Percentiles rank a stretch among this genome's conserved stretches.
Evolutionary conservation across 305 asterid genomes (phyloP).

Genomic region (Fraxinus sp.): DNA sequence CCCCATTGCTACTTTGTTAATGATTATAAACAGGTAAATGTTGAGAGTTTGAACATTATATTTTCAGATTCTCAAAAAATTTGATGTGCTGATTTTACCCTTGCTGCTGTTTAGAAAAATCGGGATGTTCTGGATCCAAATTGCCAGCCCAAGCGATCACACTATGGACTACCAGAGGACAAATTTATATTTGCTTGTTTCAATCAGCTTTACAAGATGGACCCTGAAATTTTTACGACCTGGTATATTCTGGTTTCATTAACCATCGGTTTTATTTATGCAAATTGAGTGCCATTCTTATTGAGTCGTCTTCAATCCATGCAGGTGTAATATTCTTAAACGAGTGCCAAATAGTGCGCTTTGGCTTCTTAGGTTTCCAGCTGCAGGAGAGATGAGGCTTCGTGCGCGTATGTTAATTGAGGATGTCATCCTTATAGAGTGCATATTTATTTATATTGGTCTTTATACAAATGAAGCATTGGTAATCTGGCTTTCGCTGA

Average conservation of each 20-base stretch:
- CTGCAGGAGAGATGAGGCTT: slow-evolving; percentile 95
- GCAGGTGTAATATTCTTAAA: slow-evolving; percentile 97
- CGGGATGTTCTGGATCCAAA: slow-evolving; percentile 81
- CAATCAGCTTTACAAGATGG: slow-evolving; percentile 99
- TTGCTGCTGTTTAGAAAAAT: slow-evolving; percentile 57
- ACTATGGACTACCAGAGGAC: slow-evolving; percentile 88
- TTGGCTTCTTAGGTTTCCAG: slow-evolving; percentile 97
- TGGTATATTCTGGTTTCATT: slow-evolving; percentile 49
- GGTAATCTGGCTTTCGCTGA: background rate
- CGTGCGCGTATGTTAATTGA: slow-evolving; percentile 64
- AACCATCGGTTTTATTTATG: background rate
- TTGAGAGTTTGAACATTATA: slow-evolving; percentile 13
- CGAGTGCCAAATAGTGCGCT: slow-evolving; percentile 96
- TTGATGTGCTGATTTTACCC: slow-evolving; percentile 19
- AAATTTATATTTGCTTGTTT: slow-evolving; percentile 96
- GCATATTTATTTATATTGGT: background rate
- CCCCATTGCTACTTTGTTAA: slow-evolving; percentile 98
- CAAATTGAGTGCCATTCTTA: slow-evolving; percentile 5
- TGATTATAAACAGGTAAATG: slow-evolving; percentile 88
- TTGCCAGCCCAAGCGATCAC: slow-evolving; percentile 82
- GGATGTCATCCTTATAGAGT: slow-evolving; percentile 8
- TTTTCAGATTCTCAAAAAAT: background rate
- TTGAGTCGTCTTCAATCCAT: slow-evolving; percentile 9
- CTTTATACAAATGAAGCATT: background rate
- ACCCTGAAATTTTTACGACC: slow-evolving; percentile 78